Percentiles rank a stretch among this genome's conserved stretches.
These are phyloP conservation scores for Globisporangium mamillatum DNA, from an alignment of 352 stramenopile species.

Conservation along the genomic window DNA sequence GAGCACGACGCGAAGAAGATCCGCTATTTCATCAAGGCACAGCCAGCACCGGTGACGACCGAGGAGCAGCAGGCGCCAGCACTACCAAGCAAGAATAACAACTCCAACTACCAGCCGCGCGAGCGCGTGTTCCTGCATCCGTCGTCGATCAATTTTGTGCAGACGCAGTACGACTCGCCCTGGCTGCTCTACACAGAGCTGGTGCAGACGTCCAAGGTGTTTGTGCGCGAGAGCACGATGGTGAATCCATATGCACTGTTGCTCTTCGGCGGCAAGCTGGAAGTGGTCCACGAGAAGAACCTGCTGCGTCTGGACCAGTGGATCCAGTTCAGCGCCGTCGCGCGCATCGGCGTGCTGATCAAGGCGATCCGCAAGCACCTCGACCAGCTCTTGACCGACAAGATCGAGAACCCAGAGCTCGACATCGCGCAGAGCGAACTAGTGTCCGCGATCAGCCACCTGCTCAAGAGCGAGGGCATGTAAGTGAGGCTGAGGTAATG, in stretches of 20 bases:
- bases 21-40: conserved; percentile 87
- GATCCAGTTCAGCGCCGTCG: conserved; percentile 93
- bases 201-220: conserved; percentile 97
- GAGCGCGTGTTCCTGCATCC: conserved; percentile 97
- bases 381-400: conserved; percentile 91
- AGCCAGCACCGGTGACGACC: conserved; percentile 13
- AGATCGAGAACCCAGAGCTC: conserved; percentile 91
- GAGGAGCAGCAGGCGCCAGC: conserved; percentile 12
- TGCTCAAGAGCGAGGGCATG: conserved; percentile 85
- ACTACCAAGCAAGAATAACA: neutral
- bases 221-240: conserved; percentile 97
- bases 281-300: conserved; percentile 91
- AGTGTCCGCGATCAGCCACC: conserved; percentile 71
- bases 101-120: conserved; percentile 27
- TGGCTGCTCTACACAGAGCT: conserved; percentile 96
- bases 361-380: conserved; percentile 94
- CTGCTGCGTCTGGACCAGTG: conserved; percentile 85
- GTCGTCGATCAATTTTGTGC: conserved; percentile 87
- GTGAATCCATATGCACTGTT: conserved; percentile 96
- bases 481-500: conserved; percentile 16
- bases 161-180: conserved; percentile 93
- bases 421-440: conserved; percentile 88
- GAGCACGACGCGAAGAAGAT: conserved; percentile 92
- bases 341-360: conserved; percentile 95
- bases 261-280: conserved; percentile 95